Conservation (phyloP, 2,329 filamentous ascomycete genomes). For the Colletotrichum limetticola region DNA sequence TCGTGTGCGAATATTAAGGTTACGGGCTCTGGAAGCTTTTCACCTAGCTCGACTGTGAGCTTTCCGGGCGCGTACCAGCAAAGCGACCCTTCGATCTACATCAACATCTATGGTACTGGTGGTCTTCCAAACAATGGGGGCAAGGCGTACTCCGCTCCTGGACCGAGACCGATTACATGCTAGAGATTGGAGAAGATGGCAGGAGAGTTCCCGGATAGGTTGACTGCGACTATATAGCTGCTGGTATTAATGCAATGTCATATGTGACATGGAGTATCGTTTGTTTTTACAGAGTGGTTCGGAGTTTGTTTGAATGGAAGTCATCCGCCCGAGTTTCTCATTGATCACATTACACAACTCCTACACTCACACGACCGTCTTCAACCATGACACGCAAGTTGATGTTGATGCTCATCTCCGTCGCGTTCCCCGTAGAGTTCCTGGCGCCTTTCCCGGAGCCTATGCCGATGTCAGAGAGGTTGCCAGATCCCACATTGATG, state of each 20-base stretch:
- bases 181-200: constrained; percentile 15
- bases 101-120: constrained; percentile 57
- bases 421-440: background rate
- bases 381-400: background rate
- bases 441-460: background rate
- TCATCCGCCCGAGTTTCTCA: background rate
- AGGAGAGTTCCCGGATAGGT: too few species aligned
- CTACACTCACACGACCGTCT: background rate
- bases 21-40: constrained; percentile 51
- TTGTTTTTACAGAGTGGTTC: too few species aligned
- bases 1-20: constrained; percentile 69
- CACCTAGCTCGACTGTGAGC: constrained; percentile 50
- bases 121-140: constrained; percentile 55
- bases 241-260: background rate
- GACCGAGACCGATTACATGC: constrained; percentile 47
- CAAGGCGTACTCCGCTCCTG: constrained; percentile 52
- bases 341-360: background rate
- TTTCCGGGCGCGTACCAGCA: constrained; percentile 58
- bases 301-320: background rate
- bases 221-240: too few species aligned
- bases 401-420: background rate
- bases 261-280: too few species aligned
- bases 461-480: background rate
- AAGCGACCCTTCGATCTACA: constrained; percentile 55
- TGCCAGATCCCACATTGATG: background rate